phyloP scores from a whole-genome alignment of 176 grass and related monocot species.

The Ananas comosus region DNA sequence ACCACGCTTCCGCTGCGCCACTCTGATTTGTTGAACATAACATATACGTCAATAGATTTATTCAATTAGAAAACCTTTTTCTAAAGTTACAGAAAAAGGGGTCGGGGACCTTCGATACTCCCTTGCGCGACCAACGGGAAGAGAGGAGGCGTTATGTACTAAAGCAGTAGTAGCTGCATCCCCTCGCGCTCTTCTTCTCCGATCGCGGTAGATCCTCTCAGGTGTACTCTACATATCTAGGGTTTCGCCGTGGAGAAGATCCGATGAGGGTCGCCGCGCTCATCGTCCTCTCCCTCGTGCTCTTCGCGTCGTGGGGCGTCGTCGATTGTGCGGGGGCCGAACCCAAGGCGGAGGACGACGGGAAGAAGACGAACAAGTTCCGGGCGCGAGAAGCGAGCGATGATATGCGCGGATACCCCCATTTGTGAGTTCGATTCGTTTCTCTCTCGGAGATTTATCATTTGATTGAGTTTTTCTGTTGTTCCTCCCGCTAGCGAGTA shows the following conservation, averaged over 20 bases:
- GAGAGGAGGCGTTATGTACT: too few species aligned
- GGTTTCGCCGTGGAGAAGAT: conserved; percentile 9
- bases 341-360: conserved; percentile 8
- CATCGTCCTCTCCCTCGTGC: conserved; percentile 20
- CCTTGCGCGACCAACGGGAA: too few species aligned
- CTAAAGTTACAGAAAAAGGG: too few species aligned
- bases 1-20: conserved; percentile 94
- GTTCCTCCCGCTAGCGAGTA: conserved; percentile 7
- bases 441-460: not conserved
- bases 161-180: too few species aligned
- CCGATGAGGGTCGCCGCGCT: conserved; percentile 28
- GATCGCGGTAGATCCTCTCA: too few species aligned
- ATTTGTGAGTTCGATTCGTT: conserved; percentile 35
- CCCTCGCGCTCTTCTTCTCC: too few species aligned
- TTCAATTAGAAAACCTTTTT: too few species aligned
- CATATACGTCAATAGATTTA: accelerated
- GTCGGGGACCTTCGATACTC: too few species aligned
- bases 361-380: conserved; percentile 72
- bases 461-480: conserved; percentile 6
- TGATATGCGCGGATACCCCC: conserved; percentile 60
- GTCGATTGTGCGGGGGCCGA: not conserved
- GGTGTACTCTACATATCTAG: not conserved
- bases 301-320: conserved; percentile 14
- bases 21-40: conserved; percentile 32
- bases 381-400: conserved; percentile 87